Evolutionary conservation across 2,329 filamentous ascomycete species (phyloP).

Genomic region (Elsinoe necatrix): DNA sequence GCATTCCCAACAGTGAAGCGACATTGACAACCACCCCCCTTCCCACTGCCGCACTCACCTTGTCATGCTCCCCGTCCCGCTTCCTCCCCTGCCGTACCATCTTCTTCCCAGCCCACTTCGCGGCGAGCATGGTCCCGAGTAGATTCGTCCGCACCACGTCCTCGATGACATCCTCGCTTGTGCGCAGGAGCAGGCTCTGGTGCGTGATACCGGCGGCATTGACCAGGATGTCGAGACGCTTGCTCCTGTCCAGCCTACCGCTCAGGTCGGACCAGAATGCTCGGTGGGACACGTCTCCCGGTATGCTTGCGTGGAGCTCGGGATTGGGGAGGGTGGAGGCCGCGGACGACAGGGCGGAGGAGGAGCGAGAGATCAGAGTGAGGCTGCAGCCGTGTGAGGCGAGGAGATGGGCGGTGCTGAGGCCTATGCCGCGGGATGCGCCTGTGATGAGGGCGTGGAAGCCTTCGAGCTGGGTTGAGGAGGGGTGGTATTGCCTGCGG

Average conservation of each 20-base stretch:
- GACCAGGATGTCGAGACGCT: constrained; percentile 52
- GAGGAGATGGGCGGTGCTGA: constrained; percentile 40
- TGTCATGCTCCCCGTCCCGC: background rate
- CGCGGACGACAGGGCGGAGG: constrained; percentile 8
- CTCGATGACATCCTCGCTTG: constrained; percentile 44
- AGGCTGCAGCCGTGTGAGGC: constrained; percentile 37
- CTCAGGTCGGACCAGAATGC: constrained; percentile 15
- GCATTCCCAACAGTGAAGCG: constrained; percentile 63
- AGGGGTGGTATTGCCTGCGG: constrained; percentile 23
- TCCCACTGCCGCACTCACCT: background rate
- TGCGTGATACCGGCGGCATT: constrained; percentile 73
- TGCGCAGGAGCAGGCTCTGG: constrained; percentile 53
- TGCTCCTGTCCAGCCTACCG: background rate
- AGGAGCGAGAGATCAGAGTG: constrained; percentile 17
- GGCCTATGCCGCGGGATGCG: constrained; percentile 43
- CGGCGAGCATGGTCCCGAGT: constrained; percentile 54
- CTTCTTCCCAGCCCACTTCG: constrained; percentile 43
- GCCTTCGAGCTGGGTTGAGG: constrained; percentile 16
- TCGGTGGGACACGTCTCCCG: constrained; percentile 16
- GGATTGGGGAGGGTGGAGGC: background rate
- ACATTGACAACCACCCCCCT: constrained; percentile 70
- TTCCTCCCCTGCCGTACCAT: constrained; percentile 37
- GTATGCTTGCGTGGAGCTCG: background rate
- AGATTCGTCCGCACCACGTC: constrained; percentile 63
- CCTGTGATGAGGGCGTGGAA: constrained; percentile 38